Conservation (phyloP, 75 land plant species). For the Sequoiadendron giganteum region DNA sequence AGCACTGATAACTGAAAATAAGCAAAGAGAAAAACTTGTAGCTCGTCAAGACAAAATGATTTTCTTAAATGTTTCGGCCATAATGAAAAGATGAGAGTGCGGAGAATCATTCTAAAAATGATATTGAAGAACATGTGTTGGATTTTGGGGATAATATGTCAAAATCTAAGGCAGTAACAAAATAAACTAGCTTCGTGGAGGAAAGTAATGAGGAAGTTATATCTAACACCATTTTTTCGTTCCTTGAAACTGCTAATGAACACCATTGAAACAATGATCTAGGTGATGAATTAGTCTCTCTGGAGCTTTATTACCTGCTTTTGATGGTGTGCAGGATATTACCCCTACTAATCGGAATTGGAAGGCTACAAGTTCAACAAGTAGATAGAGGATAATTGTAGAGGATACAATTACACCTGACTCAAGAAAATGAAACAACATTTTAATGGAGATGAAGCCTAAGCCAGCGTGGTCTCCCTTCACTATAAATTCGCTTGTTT, state of each 20-base stretch:
- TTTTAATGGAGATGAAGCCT: slow-evolving; percentile 27
- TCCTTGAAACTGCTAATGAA: neutral
- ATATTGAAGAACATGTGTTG: slow-evolving; percentile 13
- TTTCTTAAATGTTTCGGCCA: no score
- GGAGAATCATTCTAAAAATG: slow-evolving; percentile 15
- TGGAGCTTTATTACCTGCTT: neutral
- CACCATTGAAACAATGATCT: neutral
- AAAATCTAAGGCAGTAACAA: neutral
- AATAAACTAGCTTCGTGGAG: neutral
- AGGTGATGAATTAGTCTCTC: neutral
- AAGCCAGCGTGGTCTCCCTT: slow-evolving; percentile 23
- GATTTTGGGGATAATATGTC: slow-evolving; percentile 13
- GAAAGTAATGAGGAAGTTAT: slow-evolving; percentile 5
- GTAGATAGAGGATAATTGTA: slow-evolving; percentile 4
- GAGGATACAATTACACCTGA: slow-evolving; percentile 4
- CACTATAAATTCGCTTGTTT: slow-evolving; percentile 21
- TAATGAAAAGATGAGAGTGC: slow-evolving; percentile 2
- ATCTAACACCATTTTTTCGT: neutral
- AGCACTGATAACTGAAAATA: no score
- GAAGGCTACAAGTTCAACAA: neutral
- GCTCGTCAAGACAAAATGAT: no score
- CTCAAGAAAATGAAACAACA: neutral
- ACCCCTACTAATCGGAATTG: neutral
- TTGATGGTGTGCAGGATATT: neutral
- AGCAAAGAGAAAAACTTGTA: no score